Base-by-base conservation (phyloP, 2,329 filamentous ascomycete species). In the Alternaria viburni region DNA sequence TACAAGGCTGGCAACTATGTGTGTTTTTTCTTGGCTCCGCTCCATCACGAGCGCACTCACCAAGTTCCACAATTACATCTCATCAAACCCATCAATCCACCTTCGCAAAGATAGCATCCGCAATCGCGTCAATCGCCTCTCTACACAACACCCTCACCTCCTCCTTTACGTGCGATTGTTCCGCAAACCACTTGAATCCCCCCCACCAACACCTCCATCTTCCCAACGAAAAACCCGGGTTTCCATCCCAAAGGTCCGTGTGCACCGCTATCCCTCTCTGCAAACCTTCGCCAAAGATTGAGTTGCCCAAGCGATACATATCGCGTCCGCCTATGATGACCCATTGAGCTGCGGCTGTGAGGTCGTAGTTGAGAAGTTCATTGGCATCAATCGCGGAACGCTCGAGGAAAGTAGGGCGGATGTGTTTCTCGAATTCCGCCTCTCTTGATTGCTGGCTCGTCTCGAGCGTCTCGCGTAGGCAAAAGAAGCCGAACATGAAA, bases 101-200 rank as follows among this genome's bases (percentile, higher is more conserved):
- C 5, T 51, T 32, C 0, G 25, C 0, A 1, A 51, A 51, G 5
- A 41, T 0, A 0, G 0, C 36, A 0, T 51, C 0, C 26, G 0
- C 47, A 32, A 51, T 51, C 9, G 47, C 47, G 2, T 0, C 3
- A 51, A 1, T 4, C 26, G 47, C 47, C 47, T 5, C 47, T 17
- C 0, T 51, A n/a, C n/a, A 51, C 47, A 32, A 0, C 1, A 28
- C 25, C n/a, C 26, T 51, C 15, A 32, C 25, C 19, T 3, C 47
- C 26, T 51, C 47, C n/a, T 19, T n/a, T 0, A 51, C 30, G 1
- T 15, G 32, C 47, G 15, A 1, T 3, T 32, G 8, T 9, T 30
- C 6, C 8, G 47, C 47, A 30, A 32, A 51, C 10, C 10, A 3
- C 0, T 19, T 1, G 2, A 51, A 51, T 0, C 47, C 32, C 0